A percentile compares a stretch with the other conserved stretches of the same genome.
phyloP scores from a whole-genome alignment of 441 rosid species.

The Breynia disticha region DNA sequence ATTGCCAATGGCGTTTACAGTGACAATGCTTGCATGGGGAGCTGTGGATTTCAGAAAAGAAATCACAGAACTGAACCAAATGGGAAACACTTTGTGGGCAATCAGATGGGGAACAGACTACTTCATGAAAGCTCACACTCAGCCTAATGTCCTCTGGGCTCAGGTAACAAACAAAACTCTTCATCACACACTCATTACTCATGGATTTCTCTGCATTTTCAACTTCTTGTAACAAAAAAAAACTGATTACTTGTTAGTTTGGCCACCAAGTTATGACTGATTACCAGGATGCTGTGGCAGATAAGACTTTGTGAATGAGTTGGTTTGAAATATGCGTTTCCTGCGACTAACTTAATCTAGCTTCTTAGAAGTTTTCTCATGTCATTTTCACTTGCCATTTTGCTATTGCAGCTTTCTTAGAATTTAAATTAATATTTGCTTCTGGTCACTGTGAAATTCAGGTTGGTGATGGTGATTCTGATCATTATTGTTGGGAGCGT shows the following conservation, averaged over 20 bases:
- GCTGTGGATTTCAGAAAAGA: constrained; percentile 54
- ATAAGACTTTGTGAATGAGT: not conserved
- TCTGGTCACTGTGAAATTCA: constrained; percentile 7
- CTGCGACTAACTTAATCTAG: not conserved
- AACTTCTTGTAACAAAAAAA: no score
- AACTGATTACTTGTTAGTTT: not conserved
- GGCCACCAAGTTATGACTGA: not conserved
- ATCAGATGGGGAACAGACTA: constrained; percentile 83
- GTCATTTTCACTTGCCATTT: no score
- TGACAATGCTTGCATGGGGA: constrained; percentile 85
- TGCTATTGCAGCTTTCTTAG: no score
- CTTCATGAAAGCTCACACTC: constrained; percentile 63
- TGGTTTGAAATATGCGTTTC: not conserved
- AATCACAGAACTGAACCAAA: constrained; percentile 42
- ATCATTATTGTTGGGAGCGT: constrained; percentile 85
- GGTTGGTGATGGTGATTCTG: constrained; percentile 85
- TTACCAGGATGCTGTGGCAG: not conserved
- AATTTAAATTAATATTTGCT: no score
- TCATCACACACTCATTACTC: no score
- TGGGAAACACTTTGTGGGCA: constrained; percentile 51
- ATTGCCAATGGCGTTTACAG: constrained; percentile 70
- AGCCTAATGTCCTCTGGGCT: constrained; percentile 67
- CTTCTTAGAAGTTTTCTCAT: not conserved
- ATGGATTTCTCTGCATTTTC: no score
- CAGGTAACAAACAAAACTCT: constrained; percentile 25